Evolutionary conservation across 352 stramenopile genomes (phyloP), one percentile per base, ranked within the genome.

Genomic region (Phytophthora tubulina): DNA sequence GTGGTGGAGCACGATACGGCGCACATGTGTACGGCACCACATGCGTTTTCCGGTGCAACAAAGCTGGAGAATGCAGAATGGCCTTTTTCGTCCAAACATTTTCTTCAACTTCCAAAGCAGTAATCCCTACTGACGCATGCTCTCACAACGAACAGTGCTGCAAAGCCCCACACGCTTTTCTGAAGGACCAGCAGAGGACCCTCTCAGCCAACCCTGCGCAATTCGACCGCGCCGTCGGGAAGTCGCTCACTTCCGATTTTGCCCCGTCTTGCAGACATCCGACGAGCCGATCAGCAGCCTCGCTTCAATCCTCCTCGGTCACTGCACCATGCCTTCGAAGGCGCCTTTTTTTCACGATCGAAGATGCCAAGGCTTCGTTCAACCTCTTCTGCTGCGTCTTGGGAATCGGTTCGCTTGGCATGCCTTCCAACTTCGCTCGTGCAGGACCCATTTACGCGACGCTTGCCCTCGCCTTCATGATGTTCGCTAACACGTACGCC

Each of bases 401-500:
- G 6, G 54, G 63, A 31, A 71, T 71, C 32, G 63, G 63, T 15
- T 71, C 63, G 11, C 63, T 71, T 10, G 63, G 27, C 11, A 71
- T 71, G 63, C 54, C 63, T 13, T 71, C 63, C 21, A 71, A 71
- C 54, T 71, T 35, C 17, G 63, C 63, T 27, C 63, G 63, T 15
- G 54, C 63, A 8, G 54, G 63, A 31, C 63, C 45, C 30, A 15
- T 71, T 2, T 71, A 71, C 54, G 63, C 63, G 7, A 66, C 63
- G 8, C 33, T 66, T 15, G 54, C 63, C 4, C 54, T 71, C 2
- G 63, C 54, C 6, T 41, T 71, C 46, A 71, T 71, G 63, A 60
- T 71, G 10, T 71, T 71, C 36, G 54, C 63, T 27, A 71, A 71
- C 38, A 66, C 55, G n/a, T 71, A 71, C 45, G 54, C 63, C 4